Evolutionary conservation across 2,329 filamentous ascomycete genomes (phyloP).

Genomic region (Talaromyces funiculosus): DNA sequence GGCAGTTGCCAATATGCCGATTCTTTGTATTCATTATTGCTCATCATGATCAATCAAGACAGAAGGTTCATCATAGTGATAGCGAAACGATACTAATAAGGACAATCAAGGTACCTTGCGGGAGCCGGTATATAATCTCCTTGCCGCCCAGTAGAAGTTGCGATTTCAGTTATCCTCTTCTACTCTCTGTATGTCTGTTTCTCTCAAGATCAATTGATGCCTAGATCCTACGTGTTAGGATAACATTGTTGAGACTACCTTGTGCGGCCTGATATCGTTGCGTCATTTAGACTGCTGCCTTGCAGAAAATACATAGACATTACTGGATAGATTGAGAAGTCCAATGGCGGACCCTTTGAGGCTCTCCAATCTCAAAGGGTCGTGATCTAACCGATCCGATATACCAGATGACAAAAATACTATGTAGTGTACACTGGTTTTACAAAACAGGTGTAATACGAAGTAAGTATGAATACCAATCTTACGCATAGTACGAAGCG

Average conservation of each 20-base stretch:
- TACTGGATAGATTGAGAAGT: too few relatives aligned
- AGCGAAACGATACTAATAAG: not conserved
- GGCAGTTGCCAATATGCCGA: not conserved
- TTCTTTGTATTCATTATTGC: not conserved
- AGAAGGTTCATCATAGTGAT: not conserved
- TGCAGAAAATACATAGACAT: too few relatives aligned
- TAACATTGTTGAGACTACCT: too few relatives aligned
- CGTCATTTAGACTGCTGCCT: too few relatives aligned
- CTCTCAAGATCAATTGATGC: not conserved
- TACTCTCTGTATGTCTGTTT: not conserved
- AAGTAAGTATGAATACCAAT: not conserved
- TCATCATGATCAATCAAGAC: not conserved
- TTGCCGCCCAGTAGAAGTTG: not conserved
- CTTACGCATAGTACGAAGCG: not conserved
- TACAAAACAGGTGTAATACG: constrained; percentile 2
- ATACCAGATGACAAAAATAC: not conserved
- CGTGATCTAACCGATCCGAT: not conserved
- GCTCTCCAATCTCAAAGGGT: too few relatives aligned
- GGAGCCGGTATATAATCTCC: not conserved
- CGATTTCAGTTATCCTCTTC: not conserved
- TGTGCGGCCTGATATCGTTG: too few relatives aligned
- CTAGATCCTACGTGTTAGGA: not conserved
- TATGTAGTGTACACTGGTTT: too few relatives aligned
- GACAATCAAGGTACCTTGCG: not conserved
- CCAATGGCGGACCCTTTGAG: too few relatives aligned